Base-by-base conservation (phyloP, 805 yeast species). In the Ogataea chonburiensis region DNA sequence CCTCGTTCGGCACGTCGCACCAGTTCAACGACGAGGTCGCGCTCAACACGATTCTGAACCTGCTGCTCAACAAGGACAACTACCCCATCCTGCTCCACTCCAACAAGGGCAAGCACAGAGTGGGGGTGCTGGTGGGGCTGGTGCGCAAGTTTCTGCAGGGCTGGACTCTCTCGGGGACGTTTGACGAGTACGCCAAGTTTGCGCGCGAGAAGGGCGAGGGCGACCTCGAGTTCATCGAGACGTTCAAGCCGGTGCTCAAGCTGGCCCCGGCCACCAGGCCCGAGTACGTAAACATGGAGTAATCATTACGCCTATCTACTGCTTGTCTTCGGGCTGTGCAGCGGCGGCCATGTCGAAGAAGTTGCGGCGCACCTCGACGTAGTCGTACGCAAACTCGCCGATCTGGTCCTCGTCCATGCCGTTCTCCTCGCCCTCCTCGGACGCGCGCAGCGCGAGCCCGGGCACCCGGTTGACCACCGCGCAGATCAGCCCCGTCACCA, bases 321-420 rank as follows among this genome's bases (percentile, higher is more conserved):
- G 27, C 17, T 23, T 31, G 17, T 28, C 24, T n/a, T 23, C 13
- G 13, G 11, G 13, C 13, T 19, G n/a, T 20, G 7, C 17, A 7
- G 11, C 22, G 10, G 14, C 10, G 9, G 27, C 27, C 8, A 31
- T 25, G 47, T 72, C 77, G 52, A 80, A 72, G 61, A 81, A 91
- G 65, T 89, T 96, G 60, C 98, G 77, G 63, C 98, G 78, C 10
- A 91, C 94, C 68, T 91, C 98, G 40, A 91, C 96, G 58, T 88
- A 91, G 63, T 91, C 98, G 61, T 91, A 91, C n/a, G 98, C 98
- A 64, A 89, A 91, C 64, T 91, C 98, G 34, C 98, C 98, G 50
- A 91, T 86, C 66, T 91, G 96, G 64, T 87, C 95, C 61, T 89
- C 97, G 61, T 91, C 98, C 67, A 89, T 75, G 40, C 98, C 98